phyloP scores from a whole-genome alignment of 345 rosid species.

The Erysimum cheiranthoides region DNA sequence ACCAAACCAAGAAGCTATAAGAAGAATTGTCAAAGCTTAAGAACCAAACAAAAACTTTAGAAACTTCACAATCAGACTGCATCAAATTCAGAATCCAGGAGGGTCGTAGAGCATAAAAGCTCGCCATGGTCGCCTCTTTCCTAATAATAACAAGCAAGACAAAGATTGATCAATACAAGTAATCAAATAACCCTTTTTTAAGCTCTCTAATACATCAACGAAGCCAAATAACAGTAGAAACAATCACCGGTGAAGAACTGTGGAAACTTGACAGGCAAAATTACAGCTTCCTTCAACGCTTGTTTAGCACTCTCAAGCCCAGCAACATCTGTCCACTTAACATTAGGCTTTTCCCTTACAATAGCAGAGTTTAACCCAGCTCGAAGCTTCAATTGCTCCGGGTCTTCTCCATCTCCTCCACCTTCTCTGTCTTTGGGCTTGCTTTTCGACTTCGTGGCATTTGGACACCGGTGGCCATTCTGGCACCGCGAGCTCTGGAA shows the following conservation, averaged over 20 bases:
- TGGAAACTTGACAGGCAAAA: constrained; percentile 94
- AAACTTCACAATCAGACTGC: not conserved
- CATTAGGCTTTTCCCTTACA: constrained; percentile 84
- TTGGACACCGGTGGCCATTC: too few species aligned
- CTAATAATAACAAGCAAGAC: too few species aligned
- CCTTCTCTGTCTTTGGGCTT: constrained; percentile 79
- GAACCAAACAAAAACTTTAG: not conserved
- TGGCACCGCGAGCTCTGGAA: too few species aligned
- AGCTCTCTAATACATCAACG: too few species aligned
- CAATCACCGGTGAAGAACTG: constrained; percentile 87
- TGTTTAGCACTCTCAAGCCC: constrained; percentile 95
- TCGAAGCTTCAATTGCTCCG: constrained; percentile 79
- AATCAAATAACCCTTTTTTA: too few species aligned
- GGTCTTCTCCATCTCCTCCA: constrained; percentile 76
- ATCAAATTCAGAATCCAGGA: constrained; percentile 10
- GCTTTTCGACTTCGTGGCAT: constrained; percentile 67
- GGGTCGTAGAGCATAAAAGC: not conserved
- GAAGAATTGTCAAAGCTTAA: constrained; percentile 6
- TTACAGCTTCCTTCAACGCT: constrained; percentile 91
- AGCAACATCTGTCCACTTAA: constrained; percentile 93
- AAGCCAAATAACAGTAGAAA: too few species aligned
- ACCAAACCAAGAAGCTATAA: not conserved
- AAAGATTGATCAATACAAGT: too few species aligned
- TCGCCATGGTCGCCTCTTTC: too few species aligned
- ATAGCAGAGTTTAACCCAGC: constrained; percentile 87